phyloP scores from a whole-genome alignment of 495 filamentous ascomycete species.

The Aspergillus asperescens region DNA sequence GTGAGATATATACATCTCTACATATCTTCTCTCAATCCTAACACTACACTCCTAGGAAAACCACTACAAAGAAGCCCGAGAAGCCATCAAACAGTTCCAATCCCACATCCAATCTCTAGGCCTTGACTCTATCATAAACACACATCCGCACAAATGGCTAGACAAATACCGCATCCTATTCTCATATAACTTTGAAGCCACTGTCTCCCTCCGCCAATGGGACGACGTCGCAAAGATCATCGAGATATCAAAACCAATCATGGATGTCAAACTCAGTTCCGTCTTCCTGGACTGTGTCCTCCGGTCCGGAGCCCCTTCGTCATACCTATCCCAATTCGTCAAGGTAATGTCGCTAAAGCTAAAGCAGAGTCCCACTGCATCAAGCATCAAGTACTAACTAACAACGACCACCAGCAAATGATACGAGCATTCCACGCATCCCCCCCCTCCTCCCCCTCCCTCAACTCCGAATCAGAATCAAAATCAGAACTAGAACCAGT shows the following conservation, averaged over 20 bases:
- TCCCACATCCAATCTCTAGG: conserved; percentile 23
- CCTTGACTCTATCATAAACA: background rate
- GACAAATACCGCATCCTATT: conserved; percentile 59
- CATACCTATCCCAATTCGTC: conserved; percentile 28
- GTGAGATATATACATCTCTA: background rate
- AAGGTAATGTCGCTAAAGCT: conserved; percentile 17
- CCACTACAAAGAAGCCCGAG: conserved; percentile 54
- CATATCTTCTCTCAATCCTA: background rate
- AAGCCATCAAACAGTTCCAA: conserved; percentile 52
- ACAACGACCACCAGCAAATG: conserved; percentile 13
- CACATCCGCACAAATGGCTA: conserved; percentile 31
- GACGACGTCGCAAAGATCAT: conserved; percentile 58
- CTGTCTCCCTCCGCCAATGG: conserved; percentile 61
- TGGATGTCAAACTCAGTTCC: conserved; percentile 12
- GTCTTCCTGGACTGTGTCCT: conserved; percentile 55
- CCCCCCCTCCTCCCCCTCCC: conserved; percentile 10
- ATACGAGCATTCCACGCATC: conserved; percentile 15
- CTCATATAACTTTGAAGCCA: conserved; percentile 73
- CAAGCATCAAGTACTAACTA: background rate
- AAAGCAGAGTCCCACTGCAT: background rate
- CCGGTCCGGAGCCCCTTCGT: conserved; percentile 46
- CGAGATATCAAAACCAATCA: conserved; percentile 36
- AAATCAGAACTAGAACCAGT: too few species aligned
- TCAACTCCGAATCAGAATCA: background rate
- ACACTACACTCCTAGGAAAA: conserved; percentile 29